phyloP scores from a whole-genome alignment of 495 filamentous ascomycete genomes.

The Astrothelium subdiscretum region DNA sequence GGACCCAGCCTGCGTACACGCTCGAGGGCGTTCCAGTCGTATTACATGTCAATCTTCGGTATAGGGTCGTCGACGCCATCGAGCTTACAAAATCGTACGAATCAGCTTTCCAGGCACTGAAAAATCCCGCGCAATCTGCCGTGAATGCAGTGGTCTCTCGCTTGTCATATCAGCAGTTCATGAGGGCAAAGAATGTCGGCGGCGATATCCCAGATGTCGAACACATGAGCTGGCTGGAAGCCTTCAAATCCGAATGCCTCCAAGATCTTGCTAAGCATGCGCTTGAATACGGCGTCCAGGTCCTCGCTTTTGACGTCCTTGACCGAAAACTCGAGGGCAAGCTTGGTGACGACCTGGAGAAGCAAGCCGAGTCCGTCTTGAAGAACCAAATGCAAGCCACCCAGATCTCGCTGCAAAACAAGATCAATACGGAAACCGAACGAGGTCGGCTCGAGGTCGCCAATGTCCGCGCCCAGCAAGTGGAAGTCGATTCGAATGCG shows the following conservation, averaged over 20 bases:
- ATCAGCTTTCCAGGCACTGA: not conserved
- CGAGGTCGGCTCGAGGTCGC: not conserved
- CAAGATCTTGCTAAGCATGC: not conserved
- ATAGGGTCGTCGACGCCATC: not conserved
- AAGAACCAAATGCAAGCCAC: conserved; percentile 1
- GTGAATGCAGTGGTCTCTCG: not conserved
- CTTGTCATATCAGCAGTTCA: not conserved
- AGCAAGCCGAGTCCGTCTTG: conserved; percentile 37
- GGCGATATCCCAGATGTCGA: not conserved
- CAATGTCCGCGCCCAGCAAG: not conserved
- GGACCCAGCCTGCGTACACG: not conserved
- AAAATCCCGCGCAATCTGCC: not conserved
- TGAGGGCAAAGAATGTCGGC: not conserved
- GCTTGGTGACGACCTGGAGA: conserved; percentile 64
- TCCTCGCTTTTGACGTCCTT: not conserved
- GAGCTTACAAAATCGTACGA: not conserved
- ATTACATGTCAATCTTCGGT: not conserved
- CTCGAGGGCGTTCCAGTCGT: not conserved
- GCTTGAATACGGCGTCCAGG: not conserved
- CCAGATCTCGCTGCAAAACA: not conserved
- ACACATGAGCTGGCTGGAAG: conserved; percentile 1
- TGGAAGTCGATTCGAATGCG: not conserved
- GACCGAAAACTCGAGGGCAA: conserved; percentile 21
- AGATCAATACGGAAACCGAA: not conserved
- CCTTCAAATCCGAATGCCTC: not conserved